Evolutionary conservation across 805 yeast genomes (phyloP).

Genomic region (Yarrowia phangngaensis): DNA sequence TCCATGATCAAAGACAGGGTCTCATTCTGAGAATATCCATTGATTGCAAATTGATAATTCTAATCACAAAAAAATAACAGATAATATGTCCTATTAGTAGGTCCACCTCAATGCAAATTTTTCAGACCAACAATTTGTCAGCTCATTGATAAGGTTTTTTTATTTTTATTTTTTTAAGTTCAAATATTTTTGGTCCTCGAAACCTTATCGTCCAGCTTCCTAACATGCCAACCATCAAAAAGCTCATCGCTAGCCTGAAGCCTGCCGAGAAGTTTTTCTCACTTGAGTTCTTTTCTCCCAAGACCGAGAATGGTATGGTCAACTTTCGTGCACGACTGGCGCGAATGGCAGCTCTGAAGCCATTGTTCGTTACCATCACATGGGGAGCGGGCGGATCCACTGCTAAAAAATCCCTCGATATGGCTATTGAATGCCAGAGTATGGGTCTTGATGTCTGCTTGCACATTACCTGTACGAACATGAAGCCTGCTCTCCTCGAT

Average conservation of each 20-base stretch:
- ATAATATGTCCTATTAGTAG: too few species aligned
- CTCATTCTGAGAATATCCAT: too few species aligned
- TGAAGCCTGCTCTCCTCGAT: constrained; percentile 72
- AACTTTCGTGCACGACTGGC: constrained; percentile 81
- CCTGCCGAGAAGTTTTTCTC: constrained; percentile 67
- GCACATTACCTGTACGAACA: constrained; percentile 95
- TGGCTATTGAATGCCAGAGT: constrained; percentile 71
- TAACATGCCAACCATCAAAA: constrained; percentile 30
- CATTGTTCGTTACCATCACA: constrained; percentile 85
- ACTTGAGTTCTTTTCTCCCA: constrained; percentile 96
- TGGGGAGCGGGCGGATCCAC: constrained; percentile 99
- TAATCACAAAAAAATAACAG: too few species aligned
- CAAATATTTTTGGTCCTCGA: too few species aligned
- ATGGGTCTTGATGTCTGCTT: constrained; percentile 84
- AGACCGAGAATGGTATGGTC: constrained; percentile 80
- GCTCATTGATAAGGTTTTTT: too few species aligned
- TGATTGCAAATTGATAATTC: too few species aligned
- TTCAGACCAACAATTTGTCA: too few species aligned
- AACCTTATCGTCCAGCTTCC: too few species aligned
- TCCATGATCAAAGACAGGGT: too few species aligned
- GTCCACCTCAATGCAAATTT: too few species aligned
- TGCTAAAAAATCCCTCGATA: constrained; percentile 74
- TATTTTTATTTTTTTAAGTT: too few species aligned
- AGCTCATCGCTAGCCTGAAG: constrained; percentile 44
- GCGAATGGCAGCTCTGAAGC: constrained; percentile 84